Evolutionary conservation across 2,329 filamentous ascomycete genomes (phyloP), one percentile per base, ranked within the genome.

Genomic region (Aspergillus luchuensis): DNA sequence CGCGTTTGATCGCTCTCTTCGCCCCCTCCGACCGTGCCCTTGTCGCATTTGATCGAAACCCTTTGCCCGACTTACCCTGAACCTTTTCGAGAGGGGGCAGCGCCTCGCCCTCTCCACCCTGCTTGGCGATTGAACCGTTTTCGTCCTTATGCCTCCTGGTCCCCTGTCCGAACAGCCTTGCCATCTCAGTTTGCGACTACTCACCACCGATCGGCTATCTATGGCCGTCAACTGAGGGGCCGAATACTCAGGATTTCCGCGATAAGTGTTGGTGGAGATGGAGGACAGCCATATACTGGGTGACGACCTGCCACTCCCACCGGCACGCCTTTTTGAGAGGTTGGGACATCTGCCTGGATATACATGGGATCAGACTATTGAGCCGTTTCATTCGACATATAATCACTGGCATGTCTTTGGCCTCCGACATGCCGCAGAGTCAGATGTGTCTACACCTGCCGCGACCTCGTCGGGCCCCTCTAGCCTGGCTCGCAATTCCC

Each of bases 341-440:
- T 82, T 93, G 66, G 83, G 85, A 63, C 89, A 91, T 73, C 83
- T 93, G 65, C 83, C 88, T 49, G 90, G 89, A 56, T 92, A 91
- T 73, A 86, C 84, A 6, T 93, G 90, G 90, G 89, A 92, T 75
- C 89, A 91, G 66, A 82, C 84, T 15, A 66, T 75, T 63, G 73
- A 75, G 54, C 78, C 78, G 8, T 76, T 79, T 56, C 78, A 80
- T 64, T 79, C 85, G 54, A 91, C 88, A 69, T 97, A 97, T 77
- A 92, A 96, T 75, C 92, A 93, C 80, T 98, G 93, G 92, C 88
- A 91, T 75, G 83, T 90, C 68, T 85, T 82, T 65, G 90, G 89
- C 57, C 72, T 79, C 50, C 73, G 87, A 78, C 68, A 87, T 84
- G 69, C 85, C 79, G 50, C 80, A 76, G 63, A 84, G 73, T 71